These are phyloP conservation scores for Didymella keratinophila DNA, from an alignment of 2,329 filamentous ascomycete genomes.

Conservation along the genomic window DNA sequence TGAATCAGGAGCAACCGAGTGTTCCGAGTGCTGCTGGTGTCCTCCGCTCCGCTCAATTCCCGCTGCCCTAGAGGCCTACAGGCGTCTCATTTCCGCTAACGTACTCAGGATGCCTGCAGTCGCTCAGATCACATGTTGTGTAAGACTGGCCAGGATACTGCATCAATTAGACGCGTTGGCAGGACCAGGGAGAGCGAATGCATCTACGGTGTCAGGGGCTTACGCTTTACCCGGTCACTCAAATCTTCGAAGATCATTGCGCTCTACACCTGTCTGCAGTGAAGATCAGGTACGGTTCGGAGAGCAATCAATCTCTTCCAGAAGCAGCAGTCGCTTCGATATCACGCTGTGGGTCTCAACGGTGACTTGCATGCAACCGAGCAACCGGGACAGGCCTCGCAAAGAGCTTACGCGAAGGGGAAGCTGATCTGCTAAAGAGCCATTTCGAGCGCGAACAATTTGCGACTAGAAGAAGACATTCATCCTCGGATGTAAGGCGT, in stretches of 20 bases:
- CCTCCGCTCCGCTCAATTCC: slow-evolving; percentile 19
- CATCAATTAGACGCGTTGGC: slow-evolving; percentile 1
- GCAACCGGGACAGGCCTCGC: slow-evolving; percentile 34
- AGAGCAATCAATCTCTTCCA: slow-evolving; percentile 13
- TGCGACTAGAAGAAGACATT: neutral
- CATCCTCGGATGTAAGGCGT: neutral
- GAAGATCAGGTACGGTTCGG: slow-evolving; percentile 14
- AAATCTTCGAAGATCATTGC: neutral
- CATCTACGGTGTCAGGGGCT: slow-evolving; percentile 1
- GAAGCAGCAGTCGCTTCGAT: slow-evolving; percentile 29
- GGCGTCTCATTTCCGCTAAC: slow-evolving; percentile 17
- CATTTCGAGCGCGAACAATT: slow-evolving; percentile 25
- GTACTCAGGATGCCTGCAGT: slow-evolving; percentile 1
- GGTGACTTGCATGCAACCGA: slow-evolving; percentile 39
- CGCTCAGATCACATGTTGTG: neutral
- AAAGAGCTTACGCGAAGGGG: slow-evolving; percentile 23
- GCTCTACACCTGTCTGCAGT: slow-evolving; percentile 4
- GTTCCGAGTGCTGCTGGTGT: slow-evolving; percentile 3
- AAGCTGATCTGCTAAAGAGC: slow-evolving; percentile 28
- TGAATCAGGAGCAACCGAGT: slow-evolving; percentile 5
- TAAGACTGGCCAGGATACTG: neutral
- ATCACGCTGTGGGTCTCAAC: slow-evolving; percentile 34
- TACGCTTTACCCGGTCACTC: slow-evolving; percentile 12
- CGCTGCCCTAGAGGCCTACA: slow-evolving; percentile 5
- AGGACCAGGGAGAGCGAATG: neutral